phyloP scores from a whole-genome alignment of 23 red algal species.

The Gracilaria domingensis region DNA sequence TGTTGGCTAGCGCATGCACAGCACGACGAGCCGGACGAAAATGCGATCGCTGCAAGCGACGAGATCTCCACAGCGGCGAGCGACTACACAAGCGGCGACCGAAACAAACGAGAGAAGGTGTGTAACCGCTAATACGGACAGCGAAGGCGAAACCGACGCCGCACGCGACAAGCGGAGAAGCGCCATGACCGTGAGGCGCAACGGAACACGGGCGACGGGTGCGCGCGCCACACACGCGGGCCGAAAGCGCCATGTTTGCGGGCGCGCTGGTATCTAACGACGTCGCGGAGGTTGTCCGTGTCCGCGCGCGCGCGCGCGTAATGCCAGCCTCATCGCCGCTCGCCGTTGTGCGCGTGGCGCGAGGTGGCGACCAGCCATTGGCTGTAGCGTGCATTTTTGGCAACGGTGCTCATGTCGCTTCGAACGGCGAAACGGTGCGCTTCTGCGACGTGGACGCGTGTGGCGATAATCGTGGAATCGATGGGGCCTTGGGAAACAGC shows the following conservation, averaged over 20 bases:
- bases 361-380: not conserved
- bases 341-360: not conserved
- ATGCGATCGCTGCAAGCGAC: not conserved
- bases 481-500: no score
- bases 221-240: not conserved
- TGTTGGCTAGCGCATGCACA: not conserved
- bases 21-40: not conserved
- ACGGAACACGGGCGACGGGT: not conserved
- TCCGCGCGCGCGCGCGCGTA: no score
- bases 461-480: not conserved
- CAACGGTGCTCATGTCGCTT: constrained; percentile 2
- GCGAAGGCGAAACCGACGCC: not conserved
- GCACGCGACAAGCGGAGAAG: not conserved
- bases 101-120: not conserved
- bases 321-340: no score
- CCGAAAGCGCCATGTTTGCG: constrained; percentile 22
- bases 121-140: not conserved
- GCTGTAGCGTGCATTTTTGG: not conserved
- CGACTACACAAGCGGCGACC: not conserved
- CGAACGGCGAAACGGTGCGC: not conserved
- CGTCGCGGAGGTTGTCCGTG: not conserved
- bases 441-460: not conserved
- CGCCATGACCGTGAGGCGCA: not conserved
- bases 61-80: not conserved
- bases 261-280: not conserved